Conservation (phyloP, 768 basidiomycete genomes). For the Gloeostereum incarnatum region DNA sequence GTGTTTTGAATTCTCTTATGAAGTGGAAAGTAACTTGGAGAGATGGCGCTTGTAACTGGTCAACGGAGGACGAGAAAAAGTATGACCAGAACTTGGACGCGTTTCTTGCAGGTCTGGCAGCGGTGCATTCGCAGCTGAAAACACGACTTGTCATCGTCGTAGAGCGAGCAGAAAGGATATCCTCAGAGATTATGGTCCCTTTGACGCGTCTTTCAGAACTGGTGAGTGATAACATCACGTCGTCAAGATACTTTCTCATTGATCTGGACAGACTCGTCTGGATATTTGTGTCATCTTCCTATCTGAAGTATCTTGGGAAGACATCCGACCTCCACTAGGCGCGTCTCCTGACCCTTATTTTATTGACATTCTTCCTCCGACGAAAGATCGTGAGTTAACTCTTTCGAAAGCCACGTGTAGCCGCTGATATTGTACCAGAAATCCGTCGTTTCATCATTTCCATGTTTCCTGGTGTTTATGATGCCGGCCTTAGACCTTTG, state of each 20-base stretch:
- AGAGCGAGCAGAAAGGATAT: constrained; percentile 60
- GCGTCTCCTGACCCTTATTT: constrained; percentile 69
- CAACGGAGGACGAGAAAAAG: constrained; percentile 20
- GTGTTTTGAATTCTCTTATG: constrained; percentile 51
- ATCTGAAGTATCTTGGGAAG: constrained; percentile 62
- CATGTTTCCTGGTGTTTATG: constrained; percentile 27
- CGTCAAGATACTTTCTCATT: neutral
- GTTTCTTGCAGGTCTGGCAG: constrained; percentile 59
- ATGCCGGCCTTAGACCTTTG: constrained; percentile 45
- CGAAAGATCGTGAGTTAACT: constrained; percentile 33
- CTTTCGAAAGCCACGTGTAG: neutral
- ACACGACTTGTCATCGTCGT: constrained; percentile 52
- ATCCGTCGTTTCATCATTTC: constrained; percentile 28
- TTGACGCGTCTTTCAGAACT: constrained; percentile 64
- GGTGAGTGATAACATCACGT: constrained; percentile 27
- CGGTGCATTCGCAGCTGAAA: constrained; percentile 20
- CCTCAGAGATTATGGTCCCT: constrained; percentile 60
- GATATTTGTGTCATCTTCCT: constrained; percentile 54
- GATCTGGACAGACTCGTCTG: constrained; percentile 30
- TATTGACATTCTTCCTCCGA: constrained; percentile 41
- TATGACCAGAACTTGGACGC: constrained; percentile 61
- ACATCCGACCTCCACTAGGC: constrained; percentile 59
- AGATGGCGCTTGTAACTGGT: constrained; percentile 47
- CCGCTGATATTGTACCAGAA: neutral
- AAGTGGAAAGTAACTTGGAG: constrained; percentile 50